These are phyloP conservation scores for Megacollybia platyphylla DNA, from an alignment of 1,284 basidiomycete genomes.

Conservation along the genomic window DNA sequence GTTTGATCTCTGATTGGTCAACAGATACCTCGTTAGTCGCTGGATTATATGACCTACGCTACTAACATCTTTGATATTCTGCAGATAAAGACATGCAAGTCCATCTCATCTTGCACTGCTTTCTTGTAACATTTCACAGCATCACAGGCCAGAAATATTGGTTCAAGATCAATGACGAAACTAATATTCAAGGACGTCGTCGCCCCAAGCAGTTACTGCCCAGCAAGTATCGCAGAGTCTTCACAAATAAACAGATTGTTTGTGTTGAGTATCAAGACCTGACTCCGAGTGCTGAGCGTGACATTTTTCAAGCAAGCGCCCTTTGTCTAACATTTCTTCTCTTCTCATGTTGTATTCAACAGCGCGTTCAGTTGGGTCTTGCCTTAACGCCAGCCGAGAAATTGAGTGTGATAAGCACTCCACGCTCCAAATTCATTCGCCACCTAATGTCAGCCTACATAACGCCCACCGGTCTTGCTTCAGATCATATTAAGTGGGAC, in stretches of 20 bases:
- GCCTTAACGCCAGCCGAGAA: slow-evolving; percentile 24
- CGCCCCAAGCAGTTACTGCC: slow-evolving; percentile 25
- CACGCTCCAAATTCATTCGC: slow-evolving; percentile 20
- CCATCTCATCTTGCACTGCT: neutral
- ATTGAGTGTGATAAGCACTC: slow-evolving; percentile 22
- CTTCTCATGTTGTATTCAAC: neutral
- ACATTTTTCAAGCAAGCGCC: slow-evolving; percentile 56
- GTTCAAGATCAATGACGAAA: slow-evolving; percentile 25
- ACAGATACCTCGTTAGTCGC: slow-evolving; percentile 42
- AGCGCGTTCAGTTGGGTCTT: slow-evolving; percentile 18
- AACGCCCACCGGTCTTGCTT: neutral
- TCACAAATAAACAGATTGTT: slow-evolving; percentile 56
- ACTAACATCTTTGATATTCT: neutral
- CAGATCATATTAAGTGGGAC: slow-evolving; percentile 17
- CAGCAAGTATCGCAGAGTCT: slow-evolving; percentile 34
- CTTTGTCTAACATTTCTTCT: neutral
- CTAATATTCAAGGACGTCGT: slow-evolving; percentile 6
- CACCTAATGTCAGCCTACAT: slow-evolving; percentile 10
- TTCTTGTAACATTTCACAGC: slow-evolving; percentile 10
- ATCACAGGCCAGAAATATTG: slow-evolving; percentile 34
- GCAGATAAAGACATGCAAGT: slow-evolving; percentile 45
- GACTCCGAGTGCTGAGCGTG: slow-evolving; percentile 44
- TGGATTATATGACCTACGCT: neutral
- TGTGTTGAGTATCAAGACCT: slow-evolving; percentile 63
- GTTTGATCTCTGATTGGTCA: neutral